Evolutionary conservation across 257 asterid species (phyloP), one percentile per base, ranked within the genome.

Genomic region (Verbascum thapsus): DNA sequence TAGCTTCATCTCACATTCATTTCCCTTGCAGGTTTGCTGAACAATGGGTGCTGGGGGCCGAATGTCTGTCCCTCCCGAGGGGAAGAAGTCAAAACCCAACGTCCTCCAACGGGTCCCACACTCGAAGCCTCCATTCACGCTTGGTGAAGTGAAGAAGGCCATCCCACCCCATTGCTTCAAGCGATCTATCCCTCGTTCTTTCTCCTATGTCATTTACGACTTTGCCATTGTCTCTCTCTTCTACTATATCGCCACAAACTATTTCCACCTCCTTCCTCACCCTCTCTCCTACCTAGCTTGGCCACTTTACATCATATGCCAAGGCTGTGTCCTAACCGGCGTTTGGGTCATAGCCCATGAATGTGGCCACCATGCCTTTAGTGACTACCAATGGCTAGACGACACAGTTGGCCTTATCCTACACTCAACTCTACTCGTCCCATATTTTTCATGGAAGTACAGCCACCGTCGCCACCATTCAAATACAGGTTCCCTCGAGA

Each of bases 21-120:
- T 48, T 30, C 4, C 45, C 26, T 26, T 60, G 76, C 80, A 83
- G 95, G 76, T 78, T 26, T 53, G 71, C 69, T 72, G 72, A 76
- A 71, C 79, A 77, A 85, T 88, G 94, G 96, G 96, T 71, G 95
- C 90, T 5, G 95, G 95, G 57, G 95, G 96, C 68, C 72, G 95
- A 40, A 86, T 81, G 86, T 78, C 85, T 2, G 80, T 72, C 47
- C 89, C 88, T 43, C 69, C 74, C 0, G 78, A 72, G 77, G 85
- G 82, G 6, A 77, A 80, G 74, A 76, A 61, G 63, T 20, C 70
- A 3, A 73, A 78, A 57, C 10, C 86, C 8, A 80, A 84, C 1
- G 67, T 60, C 56, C 43, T 74, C 64, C 72, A 74, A 64, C 79
- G 92, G 10, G 94, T 80, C 53, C 96, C 96, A 10, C 73, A 68